phyloP scores from a whole-genome alignment of 2,329 filamentous ascomycete species.

The Fusarium redolens region DNA sequence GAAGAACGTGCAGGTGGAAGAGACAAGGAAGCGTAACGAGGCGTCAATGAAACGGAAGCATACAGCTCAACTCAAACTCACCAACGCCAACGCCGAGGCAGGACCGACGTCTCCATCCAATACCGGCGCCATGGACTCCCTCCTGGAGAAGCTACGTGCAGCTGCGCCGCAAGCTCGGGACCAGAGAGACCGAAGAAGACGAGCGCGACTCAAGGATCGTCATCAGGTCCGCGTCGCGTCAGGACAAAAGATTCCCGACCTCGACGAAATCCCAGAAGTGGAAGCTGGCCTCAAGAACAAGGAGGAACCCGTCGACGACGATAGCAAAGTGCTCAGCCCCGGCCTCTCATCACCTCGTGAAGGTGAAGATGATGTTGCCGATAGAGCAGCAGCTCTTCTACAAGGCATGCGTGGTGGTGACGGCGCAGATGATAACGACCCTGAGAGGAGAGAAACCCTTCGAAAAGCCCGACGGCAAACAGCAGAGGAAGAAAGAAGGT shows the following conservation, averaged over 20 bases:
- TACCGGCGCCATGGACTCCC: constrained; percentile 93
- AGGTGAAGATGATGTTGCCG: constrained; percentile 79
- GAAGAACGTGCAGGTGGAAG: constrained; percentile 89
- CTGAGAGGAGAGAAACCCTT: constrained; percentile 68
- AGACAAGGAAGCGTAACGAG: constrained; percentile 85
- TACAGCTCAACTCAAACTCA: constrained; percentile 69
- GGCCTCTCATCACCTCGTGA: constrained; percentile 57
- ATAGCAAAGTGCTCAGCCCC: constrained; percentile 65
- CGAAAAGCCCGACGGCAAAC: constrained; percentile 73
- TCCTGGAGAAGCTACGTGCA: constrained; percentile 93
- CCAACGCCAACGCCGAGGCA: constrained; percentile 62
- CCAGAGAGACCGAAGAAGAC: constrained; percentile 86
- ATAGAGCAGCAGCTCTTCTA: constrained; percentile 83
- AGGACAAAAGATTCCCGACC: constrained; percentile 85
- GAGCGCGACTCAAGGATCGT: constrained; percentile 88
- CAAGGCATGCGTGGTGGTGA: constrained; percentile 82
- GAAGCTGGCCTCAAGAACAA: constrained; percentile 54
- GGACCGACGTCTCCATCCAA: constrained; percentile 73
- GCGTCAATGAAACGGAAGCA: constrained; percentile 92
- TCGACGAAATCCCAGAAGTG: constrained; percentile 69
- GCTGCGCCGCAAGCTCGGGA: constrained; percentile 91
- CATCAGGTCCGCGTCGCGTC: constrained; percentile 91
- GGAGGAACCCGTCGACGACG: constrained; percentile 58
- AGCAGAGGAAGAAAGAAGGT: constrained; percentile 80
- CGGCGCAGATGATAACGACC: constrained; percentile 62